Evolutionary conservation across 495 filamentous ascomycete genomes (phyloP), one percentile per base, ranked within the genome.

Genomic region (Daldinia caldariorum): DNA sequence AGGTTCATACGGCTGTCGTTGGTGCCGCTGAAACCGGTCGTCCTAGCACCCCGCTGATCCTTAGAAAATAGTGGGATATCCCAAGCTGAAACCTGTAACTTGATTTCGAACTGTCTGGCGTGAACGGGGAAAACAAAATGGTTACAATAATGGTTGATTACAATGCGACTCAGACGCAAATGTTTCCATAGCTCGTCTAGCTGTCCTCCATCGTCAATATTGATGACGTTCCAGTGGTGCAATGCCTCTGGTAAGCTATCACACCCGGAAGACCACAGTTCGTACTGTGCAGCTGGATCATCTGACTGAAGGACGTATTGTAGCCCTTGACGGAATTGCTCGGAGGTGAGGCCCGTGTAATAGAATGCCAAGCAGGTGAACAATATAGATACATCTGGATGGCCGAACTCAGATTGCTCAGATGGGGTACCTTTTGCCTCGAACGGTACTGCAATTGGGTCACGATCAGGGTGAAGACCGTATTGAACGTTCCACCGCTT

Each of bases 11-110:
- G 74, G 51, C 79, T 82, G 66, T 88, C 85, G 49, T 87, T 87
- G 0, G 85, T 87, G 0, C 86, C 86, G 45, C 82, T 84, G 69
- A 88, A 88, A 2, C 86, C 85, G 0, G 86, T 86, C 0, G 85
- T 86, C 39, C 71, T 67, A 18, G 67, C 51, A 7, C 39, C n/a
- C 7, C 50, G 75, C 54, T 45, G 66, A 0, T 56, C 16, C 26
- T 58, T 18, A 4, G 72, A 70, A 59, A 60, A 74, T 3, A 83
- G 61, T 0, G 84, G 83, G 16, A 87, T 77, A 63, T 88, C 86
- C 86, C 84, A 88, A 0, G 85, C 80, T 26, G 79, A 85, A 3
- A 84, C 80, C 58, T 85, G 83, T 12, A 88, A 63, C 69, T 87
- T 88, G 16, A 78, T 69, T n/a, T 78, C 67, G 62, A 87, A 88